Percentiles rank a stretch among this genome's conserved stretches.
These are phyloP conservation scores for Mortierella antarctica DNA, from an alignment of 192 early-diverging fungal genomes.

Conservation along the genomic window DNA sequence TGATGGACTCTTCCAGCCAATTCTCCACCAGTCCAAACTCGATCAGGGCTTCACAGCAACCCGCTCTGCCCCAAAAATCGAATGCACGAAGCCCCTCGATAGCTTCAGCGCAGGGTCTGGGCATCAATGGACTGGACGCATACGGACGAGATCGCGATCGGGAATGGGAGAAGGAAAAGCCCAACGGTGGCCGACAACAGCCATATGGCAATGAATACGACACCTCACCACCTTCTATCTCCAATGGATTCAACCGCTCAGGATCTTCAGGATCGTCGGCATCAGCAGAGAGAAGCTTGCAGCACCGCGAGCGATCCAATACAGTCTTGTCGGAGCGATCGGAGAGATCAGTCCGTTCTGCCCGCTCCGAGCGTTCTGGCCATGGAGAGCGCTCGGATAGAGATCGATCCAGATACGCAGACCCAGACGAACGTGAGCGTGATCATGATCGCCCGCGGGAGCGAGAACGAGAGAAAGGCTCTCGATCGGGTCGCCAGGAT, in stretches of 20 bases:
- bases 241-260: slow-evolving; percentile 39
- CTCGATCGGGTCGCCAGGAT: slow-evolving; percentile 13
- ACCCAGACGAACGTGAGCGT: slow-evolving; percentile 20
- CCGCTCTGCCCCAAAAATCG: slow-evolving; percentile 44
- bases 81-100: slow-evolving; percentile 50
- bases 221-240: slow-evolving; percentile 22
- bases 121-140: slow-evolving; percentile 37
- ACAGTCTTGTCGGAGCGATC: slow-evolving; percentile 45
- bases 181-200: slow-evolving; percentile 9
- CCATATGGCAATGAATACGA: slow-evolving; percentile 6
- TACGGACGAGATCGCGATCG: slow-evolving; percentile 35
- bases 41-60: slow-evolving; percentile 28
- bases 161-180: slow-evolving; percentile 14
- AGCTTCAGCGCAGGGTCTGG: slow-evolving; percentile 45
- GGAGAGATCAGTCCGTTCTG: slow-evolving; percentile 39
- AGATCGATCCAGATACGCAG: slow-evolving; percentile 36
- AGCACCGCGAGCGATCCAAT: slow-evolving; percentile 42
- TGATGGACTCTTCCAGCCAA: slow-evolving; percentile 17
- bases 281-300: slow-evolving; percentile 25
- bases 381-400: slow-evolving; percentile 21
- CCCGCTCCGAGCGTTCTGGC: slow-evolving; percentile 29
- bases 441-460: slow-evolving; percentile 3
- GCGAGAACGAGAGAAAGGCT: neutral
- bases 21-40: slow-evolving; percentile 37
- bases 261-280: slow-evolving; percentile 45